Evolutionary conservation across 495 filamentous ascomycete genomes (phyloP), one percentile per base, ranked within the genome.

Genomic region (Filosporella fistucella): DNA sequence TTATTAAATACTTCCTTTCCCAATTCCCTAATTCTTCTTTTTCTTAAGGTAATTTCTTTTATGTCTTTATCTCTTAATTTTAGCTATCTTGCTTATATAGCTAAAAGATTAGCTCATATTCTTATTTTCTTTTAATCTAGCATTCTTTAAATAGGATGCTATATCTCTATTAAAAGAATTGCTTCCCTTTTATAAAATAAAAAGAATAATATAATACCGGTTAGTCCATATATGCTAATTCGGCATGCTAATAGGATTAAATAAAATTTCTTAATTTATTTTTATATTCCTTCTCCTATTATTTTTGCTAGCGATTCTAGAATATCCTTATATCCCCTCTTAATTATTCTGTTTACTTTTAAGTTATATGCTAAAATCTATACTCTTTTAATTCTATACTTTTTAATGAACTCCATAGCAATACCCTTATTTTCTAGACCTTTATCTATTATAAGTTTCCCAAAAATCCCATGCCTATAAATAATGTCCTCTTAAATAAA

Each of bases 311-410:
- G 33, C 4, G 4, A 14, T 8, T 36, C n/a, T 7, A 36, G 7
- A 36, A 36, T 36, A 36, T 7, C 6, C 33, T 16, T 36, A 36
- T 36, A 36, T 8, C 33, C 33, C 33, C n/a, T 36, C 18, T 36
- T 14, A 6, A 36, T 17, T 36, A 36, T 36, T 7, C n/a, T 36
- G 18, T 36, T 36, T 7, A 14, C n/a, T 14, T 36, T 36, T 7
- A 14, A 6, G 33, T 36, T 36, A 36, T 36, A 36, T 6, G n/a
- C n/a, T 36, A 36, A 36, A 5, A 36, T 36, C n/a, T 8, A 7
- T 7, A 36, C n/a, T 14, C n/a, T 36, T 14, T 36, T 36, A 36
- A 36, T 36, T 14, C 33, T 36, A 36, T 36, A 36, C n/a, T 36
- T 36, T 14, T 36, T 36, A 8, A 14, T 36, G 18, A 36, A 36